Evolutionary conservation across 2,329 filamentous ascomycete genomes (phyloP), one percentile per base, ranked within the genome.

Genomic region (Microthyrium microscopicum): DNA sequence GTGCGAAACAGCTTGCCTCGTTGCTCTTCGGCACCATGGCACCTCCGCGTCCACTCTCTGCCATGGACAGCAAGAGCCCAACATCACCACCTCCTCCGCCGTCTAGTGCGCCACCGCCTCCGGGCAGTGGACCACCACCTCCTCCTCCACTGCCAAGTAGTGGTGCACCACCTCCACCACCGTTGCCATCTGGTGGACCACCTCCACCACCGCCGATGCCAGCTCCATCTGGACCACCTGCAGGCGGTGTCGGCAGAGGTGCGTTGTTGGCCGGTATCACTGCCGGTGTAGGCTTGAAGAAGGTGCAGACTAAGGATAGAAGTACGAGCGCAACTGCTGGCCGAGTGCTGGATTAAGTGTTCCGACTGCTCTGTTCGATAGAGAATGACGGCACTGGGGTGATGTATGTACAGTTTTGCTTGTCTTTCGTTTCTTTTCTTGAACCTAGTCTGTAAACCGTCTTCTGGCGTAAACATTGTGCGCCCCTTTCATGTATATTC

Each of bases 11-110:
- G 46, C 70, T 98, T 24, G 89, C 89, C 12, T 92, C 82, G 5
- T 89, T 94, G 39, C 67, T 98, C 15, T 98, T 98, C 52, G 87
- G 89, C 38, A 93, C 85, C 33, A 95, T 98, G 85, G 87, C 72
- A 7, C 87, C 89, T 25, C 87, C 89, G 11, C 74, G 87, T 33
- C 85, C 87, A 20, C 58, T 94, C 28, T 91, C 82, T 15, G 78
- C 83, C 5, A 73, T 81, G 53, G 83, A 80, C 35, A 74, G 79
- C 42, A 58, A 57, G 36, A 54, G 62, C 25, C 47, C 51, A 5
- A 57, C 57, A 18, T 47, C 65, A 50, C 35, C 55, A 57, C 40
- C 40, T 11, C 51, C 53, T 4, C 47, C 51, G 5, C 47, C 53
- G 4, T 49, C 58, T 4, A 52, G 54, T 5, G 53, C 60, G 7